These are phyloP conservation scores for Gaertneriomyces semiglobifer DNA, from an alignment of 192 early-diverging fungal species.

Conservation along the genomic window DNA sequence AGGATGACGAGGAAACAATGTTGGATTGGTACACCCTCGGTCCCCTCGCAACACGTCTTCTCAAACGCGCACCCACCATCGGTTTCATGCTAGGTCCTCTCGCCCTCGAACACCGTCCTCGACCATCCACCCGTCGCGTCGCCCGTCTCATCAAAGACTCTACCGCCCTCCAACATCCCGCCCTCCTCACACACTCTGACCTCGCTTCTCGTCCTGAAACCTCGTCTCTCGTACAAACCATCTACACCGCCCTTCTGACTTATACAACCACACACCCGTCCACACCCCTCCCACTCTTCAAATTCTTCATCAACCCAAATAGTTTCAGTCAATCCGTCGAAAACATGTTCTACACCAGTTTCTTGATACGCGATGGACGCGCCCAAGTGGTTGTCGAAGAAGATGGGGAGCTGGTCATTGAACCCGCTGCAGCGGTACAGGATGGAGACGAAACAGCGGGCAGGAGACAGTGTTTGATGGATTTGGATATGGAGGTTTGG, in stretches of 20 bases:
- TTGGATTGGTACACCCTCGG: conserved; percentile 65
- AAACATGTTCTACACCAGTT: conserved; percentile 97
- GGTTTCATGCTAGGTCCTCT: conserved; percentile 79
- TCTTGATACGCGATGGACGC: conserved; percentile 82
- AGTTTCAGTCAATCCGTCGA: conserved; percentile 91
- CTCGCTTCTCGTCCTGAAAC: conserved; percentile 52
- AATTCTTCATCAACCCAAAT: conserved; percentile 83
- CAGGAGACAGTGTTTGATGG: conserved; percentile 78
- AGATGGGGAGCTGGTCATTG: conserved; percentile 51
- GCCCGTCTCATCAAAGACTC: conserved; percentile 20
- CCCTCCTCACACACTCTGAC: conserved; percentile 7
- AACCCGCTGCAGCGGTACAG: conserved; percentile 24
- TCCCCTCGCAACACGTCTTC: conserved; percentile 47
- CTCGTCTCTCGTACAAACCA: conserved; percentile 68
- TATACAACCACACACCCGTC: conserved; percentile 22
- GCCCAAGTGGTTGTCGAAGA: conserved; percentile 67
- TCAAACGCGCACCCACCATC: conserved; percentile 59
- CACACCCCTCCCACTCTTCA: conserved; percentile 55
- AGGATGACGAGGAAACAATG: conserved; percentile 29
- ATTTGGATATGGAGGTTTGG: conserved; percentile 59
- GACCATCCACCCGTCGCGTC: conserved; percentile 23
- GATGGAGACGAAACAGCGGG: conserved; percentile 61
- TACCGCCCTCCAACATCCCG: conserved; percentile 9
- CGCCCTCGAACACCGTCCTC: conserved; percentile 55
- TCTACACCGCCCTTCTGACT: conserved; percentile 59